phyloP scores from a whole-genome alignment of 495 filamentous ascomycete species.

The Platismatia glauca region DNA sequence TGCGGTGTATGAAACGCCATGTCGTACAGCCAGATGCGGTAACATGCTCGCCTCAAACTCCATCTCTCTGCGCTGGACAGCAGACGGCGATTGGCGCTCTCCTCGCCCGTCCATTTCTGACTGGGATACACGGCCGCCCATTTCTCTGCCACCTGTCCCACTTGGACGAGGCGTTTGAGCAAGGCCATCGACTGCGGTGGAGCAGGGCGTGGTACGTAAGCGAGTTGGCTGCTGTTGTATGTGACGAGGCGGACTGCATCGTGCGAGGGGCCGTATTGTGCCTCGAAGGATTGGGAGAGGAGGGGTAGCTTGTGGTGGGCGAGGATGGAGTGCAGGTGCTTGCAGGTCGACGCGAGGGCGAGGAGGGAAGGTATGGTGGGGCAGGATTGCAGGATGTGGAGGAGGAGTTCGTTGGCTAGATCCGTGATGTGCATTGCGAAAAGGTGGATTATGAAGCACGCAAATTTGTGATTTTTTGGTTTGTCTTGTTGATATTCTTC shows the following conservation, averaged over 20 bases:
- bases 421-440: slow-evolving; percentile 39
- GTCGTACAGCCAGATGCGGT: slow-evolving; percentile 58
- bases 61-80: slow-evolving; percentile 47
- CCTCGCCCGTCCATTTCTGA: slow-evolving; percentile 51
- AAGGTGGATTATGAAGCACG: not conserved
- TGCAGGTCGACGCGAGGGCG: slow-evolving; percentile 45
- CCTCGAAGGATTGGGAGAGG: slow-evolving; percentile 42
- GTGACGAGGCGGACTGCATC: slow-evolving; percentile 53
- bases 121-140: slow-evolving; percentile 63
- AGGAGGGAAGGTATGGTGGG: slow-evolving; percentile 44
- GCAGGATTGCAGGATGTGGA: slow-evolving; percentile 51
- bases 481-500: not conserved
- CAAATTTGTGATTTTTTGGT: slow-evolving; percentile 16
- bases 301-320: slow-evolving; percentile 44
- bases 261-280: slow-evolving; percentile 52
- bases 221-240: slow-evolving; percentile 47
- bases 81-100: slow-evolving; percentile 53
- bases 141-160: slow-evolving; percentile 49
- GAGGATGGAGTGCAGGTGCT: slow-evolving; percentile 46
- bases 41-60: slow-evolving; percentile 57
- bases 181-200: slow-evolving; percentile 45
- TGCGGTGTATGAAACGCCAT: slow-evolving; percentile 46
- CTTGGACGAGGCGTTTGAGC: slow-evolving; percentile 46
- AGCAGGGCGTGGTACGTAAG: slow-evolving; percentile 40
- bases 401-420: slow-evolving; percentile 54